Evolutionary conservation across 2,329 filamentous ascomycete species (phyloP), one percentile per base, ranked within the genome.

Genomic region (Thermothelomyces thermophilus): DNA sequence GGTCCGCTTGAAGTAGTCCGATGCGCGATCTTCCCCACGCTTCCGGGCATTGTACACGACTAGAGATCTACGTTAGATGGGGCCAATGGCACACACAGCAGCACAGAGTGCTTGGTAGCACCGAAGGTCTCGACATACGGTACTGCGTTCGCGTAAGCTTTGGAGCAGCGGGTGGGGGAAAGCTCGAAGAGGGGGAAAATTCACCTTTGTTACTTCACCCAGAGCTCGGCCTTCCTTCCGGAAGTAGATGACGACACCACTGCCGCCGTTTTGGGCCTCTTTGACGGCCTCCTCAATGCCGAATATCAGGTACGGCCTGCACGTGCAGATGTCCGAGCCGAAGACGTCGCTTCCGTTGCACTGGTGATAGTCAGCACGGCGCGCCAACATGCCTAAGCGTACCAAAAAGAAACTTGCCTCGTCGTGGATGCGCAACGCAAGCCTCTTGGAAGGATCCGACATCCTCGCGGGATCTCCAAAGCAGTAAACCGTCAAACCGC

Each of bases 301-400:
- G 65, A 94, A 97, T 63, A 95, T 94, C 50, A 97, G 81, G 66
- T 97, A 97, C 14, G 93, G 93, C 50, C 88, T 80, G 69, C 91
- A 97, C 10, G 93, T 97, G 72, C 93, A 97, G 63, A 97, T 98
- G 66, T 98, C 93, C 17, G 90, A 95, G 53, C 91, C 90, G 66
- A 97, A 98, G 37, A 97, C 93, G 69, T 98, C 93, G 66, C 87
- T 94, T 50, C 93, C 93, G 64, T 97, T 97, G 70, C 93, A 97
- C 73, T 79, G 51, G 16, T 31, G 50, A 2, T 16, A 40, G 46
- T 58, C 40, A 60, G 54, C 46, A 45, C 19, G 24, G 31, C 2
- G 7, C 3, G 9, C 9, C 14, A 31, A 9, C 9, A 14, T 31
- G 30, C 9, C 30, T 31, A 5, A 4, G 28, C 9, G 44, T 11